Conservation (phyloP, 805 yeast species). For the Kodamaea hsintzibuensis region DNA sequence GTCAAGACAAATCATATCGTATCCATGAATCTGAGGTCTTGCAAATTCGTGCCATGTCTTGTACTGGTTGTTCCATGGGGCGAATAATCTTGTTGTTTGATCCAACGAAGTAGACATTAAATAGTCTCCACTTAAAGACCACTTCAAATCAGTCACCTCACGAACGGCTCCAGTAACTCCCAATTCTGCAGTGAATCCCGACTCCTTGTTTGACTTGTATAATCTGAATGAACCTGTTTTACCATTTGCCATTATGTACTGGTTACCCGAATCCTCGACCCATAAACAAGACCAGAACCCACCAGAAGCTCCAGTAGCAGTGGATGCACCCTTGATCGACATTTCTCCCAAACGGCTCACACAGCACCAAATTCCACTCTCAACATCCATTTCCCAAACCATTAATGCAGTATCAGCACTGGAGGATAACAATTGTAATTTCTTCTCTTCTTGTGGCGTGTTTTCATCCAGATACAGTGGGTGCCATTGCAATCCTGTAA, state of each 20-base stretch:
- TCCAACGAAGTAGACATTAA: constrained; percentile 80
- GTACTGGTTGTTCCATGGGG: constrained; percentile 51
- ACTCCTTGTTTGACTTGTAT: constrained; percentile 50
- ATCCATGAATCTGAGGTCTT: constrained; percentile 97
- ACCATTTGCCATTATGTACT: constrained; percentile 74
- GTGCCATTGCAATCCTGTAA: constrained; percentile 82
- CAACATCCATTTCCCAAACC: constrained; percentile 88
- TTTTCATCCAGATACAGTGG: constrained; percentile 29
- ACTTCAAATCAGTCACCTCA: constrained; percentile 74
- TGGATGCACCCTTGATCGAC: constrained; percentile 93
- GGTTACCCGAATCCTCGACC: constrained; percentile 46
- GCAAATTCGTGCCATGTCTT: constrained; percentile 86
- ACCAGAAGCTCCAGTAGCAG: constrained; percentile 93
- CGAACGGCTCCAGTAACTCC: constrained; percentile 78
- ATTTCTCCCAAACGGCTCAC: constrained; percentile 83
- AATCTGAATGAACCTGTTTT: constrained; percentile 90
- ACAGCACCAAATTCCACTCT: constrained; percentile 90
- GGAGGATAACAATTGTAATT: constrained; percentile 68
- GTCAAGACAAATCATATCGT: constrained; percentile 85
- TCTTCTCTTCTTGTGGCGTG: constrained; percentile 17
- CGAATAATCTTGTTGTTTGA: constrained; percentile 86
- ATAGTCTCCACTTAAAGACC: constrained; percentile 70
- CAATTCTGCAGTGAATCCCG: constrained; percentile 45
- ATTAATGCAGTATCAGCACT: constrained; percentile 93
- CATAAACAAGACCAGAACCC: constrained; percentile 69